phyloP scores from a whole-genome alignment of 306 rosid species.

The Fagus crenata region DNA sequence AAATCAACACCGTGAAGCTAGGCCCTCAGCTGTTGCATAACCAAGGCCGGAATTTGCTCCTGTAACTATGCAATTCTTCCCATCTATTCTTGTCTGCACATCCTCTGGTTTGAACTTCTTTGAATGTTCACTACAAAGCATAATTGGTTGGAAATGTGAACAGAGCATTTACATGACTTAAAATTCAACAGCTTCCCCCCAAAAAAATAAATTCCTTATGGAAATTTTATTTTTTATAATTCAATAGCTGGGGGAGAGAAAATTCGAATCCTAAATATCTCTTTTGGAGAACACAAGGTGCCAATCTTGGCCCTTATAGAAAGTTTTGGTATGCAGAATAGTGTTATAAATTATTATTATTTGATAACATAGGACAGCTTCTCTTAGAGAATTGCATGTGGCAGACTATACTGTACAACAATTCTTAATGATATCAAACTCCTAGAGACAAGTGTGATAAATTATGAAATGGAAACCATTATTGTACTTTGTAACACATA shows the following conservation, averaged over 20 bases:
- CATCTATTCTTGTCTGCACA: slow-evolving; percentile 48
- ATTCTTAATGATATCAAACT: too few relatives aligned
- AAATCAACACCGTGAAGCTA: slow-evolving; percentile 69
- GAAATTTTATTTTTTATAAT: too few relatives aligned
- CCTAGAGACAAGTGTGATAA: too few relatives aligned
- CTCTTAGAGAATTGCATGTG: too few relatives aligned
- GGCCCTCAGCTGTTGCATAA: slow-evolving; percentile 86
- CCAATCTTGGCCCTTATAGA: neutral
- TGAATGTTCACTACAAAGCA: slow-evolving; percentile 61
- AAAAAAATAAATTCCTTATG: too few relatives aligned
- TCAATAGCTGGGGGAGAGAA: too few relatives aligned
- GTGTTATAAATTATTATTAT: neutral
- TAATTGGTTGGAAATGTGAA: slow-evolving; percentile 9
- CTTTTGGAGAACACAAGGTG: too few relatives aligned
- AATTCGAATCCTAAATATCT: too few relatives aligned
- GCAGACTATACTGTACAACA: too few relatives aligned
- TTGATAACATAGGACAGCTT: too few relatives aligned
- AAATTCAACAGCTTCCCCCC: neutral
- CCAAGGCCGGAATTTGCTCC: slow-evolving; percentile 99
- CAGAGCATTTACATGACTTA: neutral
- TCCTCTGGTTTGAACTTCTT: slow-evolving; percentile 77
- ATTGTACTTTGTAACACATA: neutral
- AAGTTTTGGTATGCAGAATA: neutral
- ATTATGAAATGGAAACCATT: neutral
- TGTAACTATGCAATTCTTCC: slow-evolving; percentile 85